phyloP scores from a whole-genome alignment of 148 eudicot genomes.

The Camellia japonica region DNA sequence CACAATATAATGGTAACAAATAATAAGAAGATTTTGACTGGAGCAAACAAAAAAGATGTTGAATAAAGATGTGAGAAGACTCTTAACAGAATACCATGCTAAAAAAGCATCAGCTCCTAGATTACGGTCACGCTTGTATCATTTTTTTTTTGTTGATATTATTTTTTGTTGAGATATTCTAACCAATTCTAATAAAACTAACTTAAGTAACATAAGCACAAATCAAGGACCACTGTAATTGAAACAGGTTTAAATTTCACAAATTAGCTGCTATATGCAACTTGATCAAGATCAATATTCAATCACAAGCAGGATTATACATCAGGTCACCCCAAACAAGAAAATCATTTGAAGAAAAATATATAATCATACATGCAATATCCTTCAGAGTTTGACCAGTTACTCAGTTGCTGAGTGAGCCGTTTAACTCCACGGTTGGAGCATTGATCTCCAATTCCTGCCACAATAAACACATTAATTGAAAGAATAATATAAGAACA shows the following conservation, averaged over 20 bases:
- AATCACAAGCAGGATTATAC: neutral
- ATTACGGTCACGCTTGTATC: neutral
- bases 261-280: neutral
- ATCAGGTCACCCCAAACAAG: neutral
- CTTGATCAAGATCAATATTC: neutral
- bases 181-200: neutral
- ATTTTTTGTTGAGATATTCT: neutral
- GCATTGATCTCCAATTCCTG: conserved; percentile 92
- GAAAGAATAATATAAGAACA: neutral
- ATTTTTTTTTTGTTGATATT: neutral
- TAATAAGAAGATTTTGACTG: neutral
- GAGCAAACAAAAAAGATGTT: neutral
- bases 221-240: neutral
- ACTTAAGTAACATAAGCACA: neutral
- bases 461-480: conserved; percentile 18
- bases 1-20: neutral
- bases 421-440: conserved; percentile 54
- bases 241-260: neutral
- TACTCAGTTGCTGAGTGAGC: conserved; percentile 55
- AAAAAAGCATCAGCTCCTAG: neutral
- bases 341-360: neutral
- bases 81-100: neutral
- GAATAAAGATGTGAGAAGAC: neutral
- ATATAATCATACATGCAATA: conserved; percentile 63
- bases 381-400: conserved; percentile 70